Conservation (phyloP, 1,284 basidiomycete genomes). For the Ceratobasidium sp. region DNA sequence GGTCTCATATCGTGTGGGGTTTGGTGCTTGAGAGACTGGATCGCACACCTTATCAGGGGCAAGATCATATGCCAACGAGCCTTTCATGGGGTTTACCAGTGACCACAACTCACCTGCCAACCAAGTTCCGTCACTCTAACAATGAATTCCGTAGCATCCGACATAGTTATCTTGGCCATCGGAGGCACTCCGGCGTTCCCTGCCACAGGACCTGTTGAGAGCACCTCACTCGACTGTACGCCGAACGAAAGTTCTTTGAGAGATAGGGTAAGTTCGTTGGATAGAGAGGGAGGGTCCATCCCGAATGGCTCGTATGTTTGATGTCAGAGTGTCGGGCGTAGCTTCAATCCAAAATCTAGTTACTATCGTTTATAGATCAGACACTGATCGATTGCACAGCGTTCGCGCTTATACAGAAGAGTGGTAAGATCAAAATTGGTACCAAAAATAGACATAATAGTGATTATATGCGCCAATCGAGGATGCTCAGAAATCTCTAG, state of each 20-base stretch:
- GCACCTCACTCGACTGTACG: slow-evolving; percentile 9
- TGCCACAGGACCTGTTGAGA: slow-evolving; percentile 14
- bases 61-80: too few species aligned
- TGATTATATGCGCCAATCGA: neutral
- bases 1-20: slow-evolving; percentile 22
- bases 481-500: neutral
- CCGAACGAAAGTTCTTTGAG: slow-evolving; percentile 23
- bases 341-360: neutral
- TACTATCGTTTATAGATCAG: neutral
- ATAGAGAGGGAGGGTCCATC: slow-evolving; percentile 34
- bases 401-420: neutral
- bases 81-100: too few species aligned
- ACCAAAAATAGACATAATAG: neutral
- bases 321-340: neutral
- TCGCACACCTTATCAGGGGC: too few species aligned
- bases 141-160: slow-evolving; percentile 1
- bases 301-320: neutral
- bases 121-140: slow-evolving; percentile 29
- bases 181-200: slow-evolving; percentile 12
- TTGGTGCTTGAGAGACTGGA: slow-evolving; percentile 13
- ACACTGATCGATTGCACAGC: neutral
- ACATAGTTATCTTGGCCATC: slow-evolving; percentile 30
- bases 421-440: neutral
- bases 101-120: slow-evolving; percentile 29
- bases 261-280: slow-evolving; percentile 21